Base-by-base conservation (phyloP, 352 stramenopile species). In the Halophytophthora polymorphica region DNA sequence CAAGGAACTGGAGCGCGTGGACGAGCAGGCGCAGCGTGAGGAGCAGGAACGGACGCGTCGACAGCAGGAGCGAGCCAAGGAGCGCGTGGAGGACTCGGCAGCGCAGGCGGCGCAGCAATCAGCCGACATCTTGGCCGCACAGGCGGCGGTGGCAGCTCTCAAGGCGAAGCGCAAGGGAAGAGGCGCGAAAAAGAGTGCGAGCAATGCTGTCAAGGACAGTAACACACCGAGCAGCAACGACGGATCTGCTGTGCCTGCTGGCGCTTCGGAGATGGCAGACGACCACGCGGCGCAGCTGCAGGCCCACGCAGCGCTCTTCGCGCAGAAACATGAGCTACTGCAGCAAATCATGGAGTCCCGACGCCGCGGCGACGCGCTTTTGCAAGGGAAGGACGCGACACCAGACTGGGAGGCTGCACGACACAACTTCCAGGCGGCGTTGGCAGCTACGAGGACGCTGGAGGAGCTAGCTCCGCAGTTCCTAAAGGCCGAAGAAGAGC, bases 71-170 rank as follows among this genome's bases (percentile, higher is more conserved):
- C 53, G 54, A 12, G 72, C 69, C 28, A 86, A 88, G 60, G 68
- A 75, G 45, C 58, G 33, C 34, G 63, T 85, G 13, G 80, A 90
- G 40, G 68, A 61, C 31, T 67, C 62, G 2, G 68, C 72, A 39
- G 66, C 66, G 29, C 46, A 66, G 14, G 54, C 43, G 15, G 73
- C 77, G 4, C 67, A 81, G 60, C 72, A 85, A 29, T 77, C 69
- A 14, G 77, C 77, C 4, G 72, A 88, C 39, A 56, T 86, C 34
- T 57, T 88, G 17, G 73, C 80, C 2, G 80, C 80, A 1, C 77
- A 85, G 39, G 80, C 77, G 6, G 75, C 74, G 0, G 80, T 90
- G 18, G 80, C 80, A 0, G 77, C 80, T 34, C 53, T 90, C 4
- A 86, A 86, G 61, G 70, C 74, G 17, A 86, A 83, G 45, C 63